Base-by-base conservation (phyloP, 2,329 filamentous ascomycete species). In the Calonectria hongkongensis region DNA sequence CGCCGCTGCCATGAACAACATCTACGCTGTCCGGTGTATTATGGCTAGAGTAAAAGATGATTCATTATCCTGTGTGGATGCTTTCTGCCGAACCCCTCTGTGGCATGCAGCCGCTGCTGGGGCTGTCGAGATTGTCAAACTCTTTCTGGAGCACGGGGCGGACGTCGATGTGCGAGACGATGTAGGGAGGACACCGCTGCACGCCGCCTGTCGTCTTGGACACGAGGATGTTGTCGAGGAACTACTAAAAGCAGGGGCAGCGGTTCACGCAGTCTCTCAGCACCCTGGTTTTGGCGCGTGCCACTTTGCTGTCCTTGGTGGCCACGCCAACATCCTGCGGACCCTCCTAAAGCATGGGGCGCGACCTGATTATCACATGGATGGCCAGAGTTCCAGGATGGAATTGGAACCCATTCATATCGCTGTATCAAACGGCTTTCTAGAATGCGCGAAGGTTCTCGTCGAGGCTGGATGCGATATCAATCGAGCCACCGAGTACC, bases 1-100 rank as follows among this genome's bases (percentile, higher is more conserved):
- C 16, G 62, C 43, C 4, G 62, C 62, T 33, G 43, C 62, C 6
- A 65, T 65, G 62, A 58, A 58, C 51, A 58, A 58, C 51, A 58
- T 58, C 5, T 18, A 39, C n/a, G 33, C 33, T 12, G 54, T 33
- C 2, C 7, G 21, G 10, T 39, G n/a, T 15, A 58, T 58, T 21
- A 21, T 58, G n/a, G 16, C 54, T 3, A n/a, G 54, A 10, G 18
- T n/a, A 2, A 36, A 25, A 15, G 33, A 39, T 21, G 15, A 21
- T 5, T 30, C n/a, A 5, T 13, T 58, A 12, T 15, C 7, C 13
- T 25, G 12, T 15, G 25, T 2, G 33, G 54, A 58, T 6, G 36
- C 18, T 13, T 41, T 25, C 6, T 9, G 36, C 6, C n/a, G 54
- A 18, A 58, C 54, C 3, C 33, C 54, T 16, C 10, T 58, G 9